Conservation (phyloP, 345 rosid species). For the Eucalyptus melliodora region DNA sequence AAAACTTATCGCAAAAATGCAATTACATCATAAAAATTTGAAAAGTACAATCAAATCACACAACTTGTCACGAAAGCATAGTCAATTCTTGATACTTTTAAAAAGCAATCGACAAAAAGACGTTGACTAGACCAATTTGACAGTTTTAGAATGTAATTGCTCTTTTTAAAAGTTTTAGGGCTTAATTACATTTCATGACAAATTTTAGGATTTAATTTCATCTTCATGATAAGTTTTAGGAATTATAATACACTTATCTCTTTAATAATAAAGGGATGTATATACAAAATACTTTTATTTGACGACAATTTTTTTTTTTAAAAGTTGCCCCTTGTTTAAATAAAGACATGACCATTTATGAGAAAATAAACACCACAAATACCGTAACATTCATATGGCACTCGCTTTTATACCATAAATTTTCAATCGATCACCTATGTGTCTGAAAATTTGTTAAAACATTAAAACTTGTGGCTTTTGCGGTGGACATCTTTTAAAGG, state of each 20-base stretch:
- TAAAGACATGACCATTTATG: neutral
- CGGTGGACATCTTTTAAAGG: fast-evolving
- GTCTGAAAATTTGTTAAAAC: neutral
- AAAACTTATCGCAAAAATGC: fast-evolving
- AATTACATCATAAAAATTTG: too few relatives aligned
- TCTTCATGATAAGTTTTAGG: fast-evolving
- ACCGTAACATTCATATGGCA: fast-evolving
- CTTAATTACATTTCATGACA: fast-evolving
- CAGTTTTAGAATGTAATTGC: fast-evolving
- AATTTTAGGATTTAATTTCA: neutral
- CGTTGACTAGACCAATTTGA: fast-evolving
- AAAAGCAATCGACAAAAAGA: fast-evolving
- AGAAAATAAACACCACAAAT: neutral
- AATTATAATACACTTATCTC: neutral
- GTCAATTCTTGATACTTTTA: fast-evolving
- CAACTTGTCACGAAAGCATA: too few relatives aligned
- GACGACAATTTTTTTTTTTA: too few relatives aligned
- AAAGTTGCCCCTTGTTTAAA: neutral
- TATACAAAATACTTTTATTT: too few relatives aligned
- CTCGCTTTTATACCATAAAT: neutral
- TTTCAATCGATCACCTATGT: neutral
- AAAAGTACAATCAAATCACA: too few relatives aligned
- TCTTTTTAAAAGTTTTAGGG: too few relatives aligned
- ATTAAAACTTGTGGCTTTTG: neutral
- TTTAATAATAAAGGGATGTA: neutral